Evolutionary conservation across 805 yeast genomes (phyloP).

Genomic region (Ogataea pini): DNA sequence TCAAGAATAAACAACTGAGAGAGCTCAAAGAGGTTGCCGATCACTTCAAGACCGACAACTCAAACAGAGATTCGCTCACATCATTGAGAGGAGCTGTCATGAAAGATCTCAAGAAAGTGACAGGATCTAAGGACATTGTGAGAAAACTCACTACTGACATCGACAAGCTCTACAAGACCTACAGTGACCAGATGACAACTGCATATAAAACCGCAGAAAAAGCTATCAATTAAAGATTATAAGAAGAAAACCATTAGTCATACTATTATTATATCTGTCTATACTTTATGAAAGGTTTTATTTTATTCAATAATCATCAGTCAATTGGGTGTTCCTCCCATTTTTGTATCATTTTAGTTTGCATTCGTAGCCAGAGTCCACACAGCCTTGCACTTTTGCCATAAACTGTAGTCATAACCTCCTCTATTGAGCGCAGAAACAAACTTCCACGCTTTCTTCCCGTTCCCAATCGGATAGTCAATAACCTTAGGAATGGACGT

Average conservation of each 20-base stretch:
- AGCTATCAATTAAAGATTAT: slow-evolving; percentile 22
- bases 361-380: slow-evolving; percentile 54
- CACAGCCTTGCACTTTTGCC: slow-evolving; percentile 65
- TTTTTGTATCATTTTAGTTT: slow-evolving; percentile 8
- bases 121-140: slow-evolving; percentile 56
- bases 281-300: neutral
- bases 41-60: slow-evolving; percentile 52
- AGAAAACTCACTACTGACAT: slow-evolving; percentile 57
- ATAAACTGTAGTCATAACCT: slow-evolving; percentile 74
- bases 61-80: slow-evolving; percentile 50
- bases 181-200: slow-evolving; percentile 55
- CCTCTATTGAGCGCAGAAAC: slow-evolving; percentile 79
- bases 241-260: neutral
- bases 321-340: too few species aligned
- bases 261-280: slow-evolving; percentile 8
- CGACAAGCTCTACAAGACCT: slow-evolving; percentile 70
- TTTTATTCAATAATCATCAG: neutral
- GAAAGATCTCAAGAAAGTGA: slow-evolving; percentile 48
- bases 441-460: slow-evolving; percentile 84
- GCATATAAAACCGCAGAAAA: slow-evolving; percentile 57
- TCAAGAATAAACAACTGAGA: slow-evolving; percentile 54
- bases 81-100: slow-evolving; percentile 59
- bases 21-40: slow-evolving; percentile 69
- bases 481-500: slow-evolving; percentile 84
- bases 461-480: slow-evolving; percentile 87